phyloP scores from a whole-genome alignment of 192 early-diverging fungal species.

The Lobosporangium transversale region DNA sequence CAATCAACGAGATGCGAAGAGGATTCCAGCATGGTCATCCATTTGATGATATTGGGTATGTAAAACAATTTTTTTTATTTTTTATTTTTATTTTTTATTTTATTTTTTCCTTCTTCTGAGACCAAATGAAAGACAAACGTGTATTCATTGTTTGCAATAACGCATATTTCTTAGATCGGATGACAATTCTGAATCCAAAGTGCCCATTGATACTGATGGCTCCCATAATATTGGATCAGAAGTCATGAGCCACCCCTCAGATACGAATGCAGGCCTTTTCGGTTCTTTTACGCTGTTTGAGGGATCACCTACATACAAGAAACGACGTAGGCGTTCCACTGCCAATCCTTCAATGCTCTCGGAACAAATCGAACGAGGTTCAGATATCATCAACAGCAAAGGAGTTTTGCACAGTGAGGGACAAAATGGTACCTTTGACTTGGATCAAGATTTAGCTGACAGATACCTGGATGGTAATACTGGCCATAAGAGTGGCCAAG shows the following conservation, averaged over 20 bases:
- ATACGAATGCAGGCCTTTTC: slow-evolving; percentile 56
- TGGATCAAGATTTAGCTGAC: slow-evolving; percentile 28
- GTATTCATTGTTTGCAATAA: not conserved
- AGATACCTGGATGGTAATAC: slow-evolving; percentile 22
- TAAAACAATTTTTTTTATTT: not conserved
- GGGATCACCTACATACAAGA: slow-evolving; percentile 77
- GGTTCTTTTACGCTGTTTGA: slow-evolving; percentile 73
- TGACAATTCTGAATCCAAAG: slow-evolving; percentile 57
- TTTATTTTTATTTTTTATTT: not conserved
- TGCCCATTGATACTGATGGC: slow-evolving; percentile 39
- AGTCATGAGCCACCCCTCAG: slow-evolving; percentile 20
- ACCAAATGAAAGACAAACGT: not conserved
- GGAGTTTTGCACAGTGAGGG: slow-evolving; percentile 10
- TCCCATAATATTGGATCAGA: slow-evolving; percentile 5
- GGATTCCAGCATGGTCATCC: slow-evolving; percentile 11
- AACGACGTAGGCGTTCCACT: slow-evolving; percentile 65
- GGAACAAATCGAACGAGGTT: slow-evolving; percentile 28
- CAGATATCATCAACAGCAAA: slow-evolving; percentile 11
- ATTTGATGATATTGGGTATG: slow-evolving; percentile 28
- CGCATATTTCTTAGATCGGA: slow-evolving; percentile 29
- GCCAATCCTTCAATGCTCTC: slow-evolving; percentile 57
- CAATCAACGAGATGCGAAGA: slow-evolving; percentile 2
- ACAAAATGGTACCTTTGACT: slow-evolving; percentile 28
- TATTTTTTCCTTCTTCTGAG: not conserved
- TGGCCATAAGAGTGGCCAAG: not conserved